Percentiles rank a stretch among this genome's conserved stretches.
Conservation (phyloP, 805 yeast genomes). For the Blastobotrys parvus region DNA sequence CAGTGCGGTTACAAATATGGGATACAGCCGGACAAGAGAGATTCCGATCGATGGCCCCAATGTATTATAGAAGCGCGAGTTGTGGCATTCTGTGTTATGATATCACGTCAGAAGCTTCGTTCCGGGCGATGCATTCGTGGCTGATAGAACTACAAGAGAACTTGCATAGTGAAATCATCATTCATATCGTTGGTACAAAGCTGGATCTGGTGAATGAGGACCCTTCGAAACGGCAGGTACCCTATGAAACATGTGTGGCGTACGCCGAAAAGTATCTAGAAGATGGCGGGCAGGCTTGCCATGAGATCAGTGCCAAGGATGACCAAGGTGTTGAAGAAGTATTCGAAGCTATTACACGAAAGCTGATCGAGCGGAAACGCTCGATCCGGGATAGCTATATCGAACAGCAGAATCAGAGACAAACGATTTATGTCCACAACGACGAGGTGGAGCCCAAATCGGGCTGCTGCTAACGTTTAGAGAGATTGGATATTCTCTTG, state of each 20-base stretch:
- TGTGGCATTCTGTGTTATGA: conserved; percentile 31
- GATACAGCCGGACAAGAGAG: conserved; percentile 98
- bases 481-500: not conserved
- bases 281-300: conserved; percentile 23
- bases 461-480: conserved; percentile 16
- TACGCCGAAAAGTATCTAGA: conserved; percentile 22
- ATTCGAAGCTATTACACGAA: conserved; percentile 26
- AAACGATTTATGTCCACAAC: conserved; percentile 21
- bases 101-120: conserved; percentile 28
- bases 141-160: conserved; percentile 25
- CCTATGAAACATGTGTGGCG: conserved; percentile 27
- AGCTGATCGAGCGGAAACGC: conserved; percentile 20
- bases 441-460: conserved; percentile 20
- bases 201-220: conserved; percentile 27
- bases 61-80: conserved; percentile 33
- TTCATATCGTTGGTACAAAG: conserved; percentile 30
- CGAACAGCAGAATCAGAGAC: conserved; percentile 14
- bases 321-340: conserved; percentile 29
- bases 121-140: conserved; percentile 30
- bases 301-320: conserved; percentile 29
- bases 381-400: conserved; percentile 11
- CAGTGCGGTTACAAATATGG: conserved; percentile 54
- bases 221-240: conserved; percentile 27
- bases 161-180: conserved; percentile 23
- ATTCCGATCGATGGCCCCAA: conserved; percentile 74